phyloP scores from a whole-genome alignment of 768 basidiomycete species.

The Coprinellus micaceus region DNA sequence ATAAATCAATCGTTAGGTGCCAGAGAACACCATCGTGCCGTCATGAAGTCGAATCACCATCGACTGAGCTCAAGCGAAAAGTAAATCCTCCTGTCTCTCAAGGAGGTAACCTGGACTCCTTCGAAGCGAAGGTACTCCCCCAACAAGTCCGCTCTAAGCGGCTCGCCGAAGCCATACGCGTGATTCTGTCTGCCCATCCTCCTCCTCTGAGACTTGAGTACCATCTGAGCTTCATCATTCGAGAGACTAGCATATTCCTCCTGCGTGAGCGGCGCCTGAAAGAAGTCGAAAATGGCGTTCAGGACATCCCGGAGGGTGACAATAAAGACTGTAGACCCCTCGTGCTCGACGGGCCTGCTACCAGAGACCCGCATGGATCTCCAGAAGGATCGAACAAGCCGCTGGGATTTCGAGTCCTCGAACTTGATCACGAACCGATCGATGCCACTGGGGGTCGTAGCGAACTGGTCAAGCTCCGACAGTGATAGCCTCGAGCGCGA shows the following conservation, averaged over 20 bases:
- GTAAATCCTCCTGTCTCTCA: slow-evolving; percentile 1
- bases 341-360: background rate
- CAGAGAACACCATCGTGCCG: background rate
- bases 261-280: slow-evolving; percentile 3
- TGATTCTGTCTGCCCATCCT: slow-evolving; percentile 4
- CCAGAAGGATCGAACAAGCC: background rate
- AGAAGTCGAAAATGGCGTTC: slow-evolving; percentile 8
- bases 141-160: slow-evolving; percentile 6
- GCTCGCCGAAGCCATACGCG: slow-evolving; percentile 8
- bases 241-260: slow-evolving; percentile 1
- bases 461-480: background rate
- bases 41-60: background rate
- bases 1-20: background rate
- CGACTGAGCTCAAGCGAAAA: slow-evolving; percentile 2
- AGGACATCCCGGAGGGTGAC: slow-evolving; percentile 6
- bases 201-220: slow-evolving; percentile 5
- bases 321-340: background rate
- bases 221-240: background rate
- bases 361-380: slow-evolving; percentile 5
- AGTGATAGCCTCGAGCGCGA: background rate
- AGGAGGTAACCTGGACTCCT: background rate
- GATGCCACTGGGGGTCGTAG: slow-evolving; percentile 5
- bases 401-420: slow-evolving; percentile 1
- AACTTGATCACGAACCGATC: slow-evolving; percentile 8
- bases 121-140: slow-evolving; percentile 6